These are phyloP conservation scores for Silene uniflora DNA, from an alignment of 148 eudicot genomes.

Conservation along the genomic window DNA sequence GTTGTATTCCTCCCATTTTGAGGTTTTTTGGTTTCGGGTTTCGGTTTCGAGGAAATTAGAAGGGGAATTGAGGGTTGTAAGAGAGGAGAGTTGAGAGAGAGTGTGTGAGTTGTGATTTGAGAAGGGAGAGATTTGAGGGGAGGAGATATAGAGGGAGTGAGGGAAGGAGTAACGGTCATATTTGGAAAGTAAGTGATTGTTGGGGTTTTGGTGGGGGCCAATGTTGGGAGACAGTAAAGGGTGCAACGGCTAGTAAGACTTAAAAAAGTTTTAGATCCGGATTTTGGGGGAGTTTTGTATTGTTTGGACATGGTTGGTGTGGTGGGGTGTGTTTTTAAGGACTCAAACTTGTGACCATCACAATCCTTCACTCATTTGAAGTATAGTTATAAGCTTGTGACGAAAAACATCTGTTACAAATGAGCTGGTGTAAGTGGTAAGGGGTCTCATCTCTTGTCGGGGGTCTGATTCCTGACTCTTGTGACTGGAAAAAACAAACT, in stretches of 20 bases:
- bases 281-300: neutral
- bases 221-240: conserved; percentile 6
- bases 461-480: too few species aligned
- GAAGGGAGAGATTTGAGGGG: neutral
- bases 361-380: too few species aligned
- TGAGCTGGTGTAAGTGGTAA: too few species aligned
- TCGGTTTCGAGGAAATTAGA: neutral
- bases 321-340: neutral
- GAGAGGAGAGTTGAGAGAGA: neutral
- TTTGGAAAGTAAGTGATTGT: conserved; percentile 15
- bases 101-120: conserved; percentile 9
- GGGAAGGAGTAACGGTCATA: conserved; percentile 31
- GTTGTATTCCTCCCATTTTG: conserved; percentile 28
- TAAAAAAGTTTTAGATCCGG: neutral
- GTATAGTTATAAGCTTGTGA: too few species aligned
- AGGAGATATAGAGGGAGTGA: conserved; percentile 16
- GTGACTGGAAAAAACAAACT: too few species aligned
- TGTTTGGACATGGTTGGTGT: conserved; percentile 11
- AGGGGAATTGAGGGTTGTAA: conserved; percentile 15
- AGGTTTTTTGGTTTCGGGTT: neutral
- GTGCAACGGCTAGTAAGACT: conserved; percentile 30
- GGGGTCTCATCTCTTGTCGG: too few species aligned
- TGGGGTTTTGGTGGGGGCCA: conserved; percentile 21
- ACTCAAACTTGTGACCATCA: too few species aligned
- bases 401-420: too few species aligned